Percentiles rank a stretch among this genome's conserved stretches.
phyloP scores from a whole-genome alignment of 2,329 filamentous ascomycete species.

The Botrytis pseudocinerea region DNA sequence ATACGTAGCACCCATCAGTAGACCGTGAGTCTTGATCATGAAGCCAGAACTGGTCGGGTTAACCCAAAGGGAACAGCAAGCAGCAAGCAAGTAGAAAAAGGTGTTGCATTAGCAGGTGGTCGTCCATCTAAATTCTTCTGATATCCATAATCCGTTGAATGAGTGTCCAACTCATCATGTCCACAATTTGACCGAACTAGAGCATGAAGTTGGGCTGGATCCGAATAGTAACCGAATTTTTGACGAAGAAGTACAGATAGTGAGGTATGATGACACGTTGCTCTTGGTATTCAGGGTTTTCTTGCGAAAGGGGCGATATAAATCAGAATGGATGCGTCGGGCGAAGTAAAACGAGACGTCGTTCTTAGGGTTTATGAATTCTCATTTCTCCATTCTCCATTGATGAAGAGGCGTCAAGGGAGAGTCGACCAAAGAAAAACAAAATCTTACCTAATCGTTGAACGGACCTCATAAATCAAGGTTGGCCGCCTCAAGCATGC shows the following conservation, averaged over 20 bases:
- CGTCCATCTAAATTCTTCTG: background rate
- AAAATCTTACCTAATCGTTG: background rate
- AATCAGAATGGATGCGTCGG: background rate
- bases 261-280: background rate
- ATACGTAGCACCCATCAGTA: background rate
- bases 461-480: background rate
- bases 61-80: background rate
- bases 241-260: background rate
- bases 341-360: background rate
- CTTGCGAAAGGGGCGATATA: background rate
- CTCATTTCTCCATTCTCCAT: background rate
- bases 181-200: constrained; percentile 9
- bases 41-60: background rate
- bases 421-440: background rate
- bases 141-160: background rate
- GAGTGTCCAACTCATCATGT: background rate
- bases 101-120: background rate
- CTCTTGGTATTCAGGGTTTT: background rate
- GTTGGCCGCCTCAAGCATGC: background rate
- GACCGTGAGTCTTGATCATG: background rate
- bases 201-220: background rate
- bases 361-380: background rate
- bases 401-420: too few species aligned
- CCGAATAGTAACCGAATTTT: constrained; percentile 1
- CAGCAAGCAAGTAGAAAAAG: background rate